Conservation (phyloP, 108 stramenopile genomes). For the Fragilaria crotonensis region DNA sequence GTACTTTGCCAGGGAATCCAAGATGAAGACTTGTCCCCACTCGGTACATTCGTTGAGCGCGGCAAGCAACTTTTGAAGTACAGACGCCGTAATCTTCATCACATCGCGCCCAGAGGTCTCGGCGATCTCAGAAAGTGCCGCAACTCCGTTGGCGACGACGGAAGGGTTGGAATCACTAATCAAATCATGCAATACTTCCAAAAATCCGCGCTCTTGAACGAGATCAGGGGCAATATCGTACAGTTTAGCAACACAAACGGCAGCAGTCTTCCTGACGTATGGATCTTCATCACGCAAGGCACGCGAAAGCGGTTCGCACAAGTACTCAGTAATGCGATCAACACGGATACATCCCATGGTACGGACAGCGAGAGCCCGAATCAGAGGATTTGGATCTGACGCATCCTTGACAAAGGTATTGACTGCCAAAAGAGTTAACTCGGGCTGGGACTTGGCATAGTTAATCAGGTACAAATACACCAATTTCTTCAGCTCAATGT, state of each 20-base stretch:
- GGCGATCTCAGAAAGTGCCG: slow-evolving; percentile 96
- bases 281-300: slow-evolving; percentile 95
- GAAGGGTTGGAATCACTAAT: slow-evolving; percentile 95
- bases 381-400: slow-evolving; percentile 95
- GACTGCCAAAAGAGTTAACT: slow-evolving; percentile 96
- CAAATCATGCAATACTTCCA: slow-evolving; percentile 92
- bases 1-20: slow-evolving; percentile 97
- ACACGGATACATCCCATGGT: slow-evolving; percentile 99
- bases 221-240: slow-evolving; percentile 97
- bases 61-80: slow-evolving; percentile 95
- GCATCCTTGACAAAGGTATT: slow-evolving; percentile 99
- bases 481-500: slow-evolving; percentile 97
- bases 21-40: slow-evolving; percentile 99
- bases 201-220: slow-evolving; percentile 95
- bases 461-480: slow-evolving; percentile 99
- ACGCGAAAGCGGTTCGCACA: slow-evolving; percentile 91
- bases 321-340: slow-evolving; percentile 98
- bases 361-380: slow-evolving; percentile 97
- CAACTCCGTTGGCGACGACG: slow-evolving; percentile 99
- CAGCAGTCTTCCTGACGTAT: slow-evolving; percentile 98
- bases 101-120: slow-evolving; percentile 93
- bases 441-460: slow-evolving; percentile 99
- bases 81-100: slow-evolving; percentile 88
- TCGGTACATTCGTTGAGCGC: slow-evolving; percentile 99
- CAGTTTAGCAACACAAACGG: slow-evolving; percentile 99